These are phyloP conservation scores for Irpex sp. DNA, from an alignment of 1,284 basidiomycete species.

Conservation along the genomic window DNA sequence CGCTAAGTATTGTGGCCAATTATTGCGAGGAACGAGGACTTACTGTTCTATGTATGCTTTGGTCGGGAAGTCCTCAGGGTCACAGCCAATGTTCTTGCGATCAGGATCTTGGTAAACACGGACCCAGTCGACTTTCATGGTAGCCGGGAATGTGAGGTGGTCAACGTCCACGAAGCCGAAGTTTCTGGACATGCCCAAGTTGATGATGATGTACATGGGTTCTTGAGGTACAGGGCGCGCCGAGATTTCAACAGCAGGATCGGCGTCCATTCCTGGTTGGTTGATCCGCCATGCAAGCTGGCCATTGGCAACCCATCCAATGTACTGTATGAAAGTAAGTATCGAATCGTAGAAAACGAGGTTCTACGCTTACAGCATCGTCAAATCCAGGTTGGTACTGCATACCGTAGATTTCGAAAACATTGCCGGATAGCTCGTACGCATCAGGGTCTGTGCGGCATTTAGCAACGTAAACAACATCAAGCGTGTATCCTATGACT, in stretches of 20 bases:
- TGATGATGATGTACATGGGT: conserved; percentile 61
- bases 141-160: conserved; percentile 63
- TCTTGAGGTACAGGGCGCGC: conserved; percentile 28
- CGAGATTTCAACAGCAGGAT: conserved; percentile 24
- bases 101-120: conserved; percentile 76
- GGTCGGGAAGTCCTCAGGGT: conserved; percentile 78
- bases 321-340: conserved; percentile 49
- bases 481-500: conserved; percentile 49
- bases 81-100: conserved; percentile 75
- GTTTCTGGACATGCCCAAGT: conserved; percentile 73
- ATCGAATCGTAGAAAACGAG: background rate
- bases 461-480: conserved; percentile 57
- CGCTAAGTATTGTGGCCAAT: background rate
- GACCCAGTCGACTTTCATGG: conserved; percentile 79
- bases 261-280: conserved; percentile 66
- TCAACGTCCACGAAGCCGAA: conserved; percentile 68
- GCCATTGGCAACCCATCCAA: conserved; percentile 73
- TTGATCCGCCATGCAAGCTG: conserved; percentile 75
- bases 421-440: conserved; percentile 21
- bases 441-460: conserved; percentile 41
- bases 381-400: conserved; percentile 30
- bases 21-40: conserved; percentile 15
- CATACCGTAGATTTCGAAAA: conserved; percentile 24
- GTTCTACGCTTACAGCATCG: conserved; percentile 19
- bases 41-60: conserved; percentile 67